These are phyloP conservation scores for Zelonia costaricensis DNA, from an alignment of 208 protist genomes.

Conservation along the genomic window DNA sequence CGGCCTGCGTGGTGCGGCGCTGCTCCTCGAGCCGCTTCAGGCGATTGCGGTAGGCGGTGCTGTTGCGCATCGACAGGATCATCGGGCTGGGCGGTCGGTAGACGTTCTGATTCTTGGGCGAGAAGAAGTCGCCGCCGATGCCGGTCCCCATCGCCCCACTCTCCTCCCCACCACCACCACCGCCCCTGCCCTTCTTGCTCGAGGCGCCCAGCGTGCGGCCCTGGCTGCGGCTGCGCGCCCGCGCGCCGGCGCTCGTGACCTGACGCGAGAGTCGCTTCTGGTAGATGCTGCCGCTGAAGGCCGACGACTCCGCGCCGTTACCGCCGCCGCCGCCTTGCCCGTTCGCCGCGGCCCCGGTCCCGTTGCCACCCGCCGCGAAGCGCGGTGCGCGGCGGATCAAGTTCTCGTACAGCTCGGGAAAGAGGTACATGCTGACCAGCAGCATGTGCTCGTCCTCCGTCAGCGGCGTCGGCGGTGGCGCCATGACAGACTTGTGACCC, in stretches of 20 bases:
- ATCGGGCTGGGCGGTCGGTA: slow-evolving; percentile 84
- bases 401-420: slow-evolving; percentile 41
- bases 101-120: slow-evolving; percentile 36
- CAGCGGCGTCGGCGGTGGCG: slow-evolving; percentile 12
- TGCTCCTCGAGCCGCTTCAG: slow-evolving; percentile 32
- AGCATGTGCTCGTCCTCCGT: slow-evolving; percentile 59
- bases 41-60: slow-evolving; percentile 35
- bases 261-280: slow-evolving; percentile 2
- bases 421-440: slow-evolving; percentile 56
- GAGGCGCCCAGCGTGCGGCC: background rate
- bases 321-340: background rate
- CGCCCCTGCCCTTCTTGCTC: background rate
- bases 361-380: slow-evolving; percentile 1
- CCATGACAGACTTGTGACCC: background rate
- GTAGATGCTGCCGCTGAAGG: background rate
- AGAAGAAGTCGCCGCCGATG: slow-evolving; percentile 41
- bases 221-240: background rate
- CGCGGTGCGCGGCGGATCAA: slow-evolving; percentile 4
- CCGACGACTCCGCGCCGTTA: background rate
- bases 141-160: slow-evolving; percentile 18
- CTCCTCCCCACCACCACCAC: background rate
- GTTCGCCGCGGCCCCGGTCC: background rate
- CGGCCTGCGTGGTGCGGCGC: background rate
- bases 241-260: background rate
- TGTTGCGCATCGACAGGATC: slow-evolving; percentile 86